Base-by-base conservation (phyloP, 1,139 yeast genomes). In the Yamadazyma sp. region DNA sequence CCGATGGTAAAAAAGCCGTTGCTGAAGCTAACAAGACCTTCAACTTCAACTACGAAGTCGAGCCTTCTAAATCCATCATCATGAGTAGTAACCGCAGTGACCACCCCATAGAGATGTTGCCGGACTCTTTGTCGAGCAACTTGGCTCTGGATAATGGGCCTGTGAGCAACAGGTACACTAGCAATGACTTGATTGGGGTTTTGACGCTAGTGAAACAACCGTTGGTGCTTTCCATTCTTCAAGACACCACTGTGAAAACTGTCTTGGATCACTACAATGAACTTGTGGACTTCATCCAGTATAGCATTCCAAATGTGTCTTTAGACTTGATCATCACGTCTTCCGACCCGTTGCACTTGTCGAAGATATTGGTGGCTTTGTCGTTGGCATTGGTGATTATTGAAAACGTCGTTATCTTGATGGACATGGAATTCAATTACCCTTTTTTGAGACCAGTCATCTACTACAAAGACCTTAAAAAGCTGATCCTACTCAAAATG, bases 311-410 rank as follows among this genome's bases (percentile, higher is more conserved):
- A 5, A 47, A 49, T 37, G 33, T 37, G 16, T 31, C 46, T 2
- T 42, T 64, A 23, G 55, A 52, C 26, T 36, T 48, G 25, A 48
- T 59, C 26, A 43, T 49, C 8, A 56, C 55, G 42, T 64, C 64
- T 26, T 58, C 56, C 34, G 70, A 67, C 42, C 60, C 69, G n/a
- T 47, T 58, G 24, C 62, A 50, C 40, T 51, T 67, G 18, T 64
- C 70, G 17, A 60, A 55, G 20, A 42, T 63, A 18, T 51, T 63
- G 24, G 52, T 62, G 6, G 56, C 64, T 1, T 45, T 66, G 33
- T 59, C 72, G 4, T 46, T 64, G 31, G 54, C 58, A 40, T 51
- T 66, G 40, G 46, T 66, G 25, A 54, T 64, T 5, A 55, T 63
- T 10, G 73, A 67, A 43, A 56, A 62, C 39, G 51, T 64, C 37